These are phyloP conservation scores for Thielaviopsis euricoi DNA, from an alignment of 2,329 filamentous ascomycete species.

Conservation along the genomic window DNA sequence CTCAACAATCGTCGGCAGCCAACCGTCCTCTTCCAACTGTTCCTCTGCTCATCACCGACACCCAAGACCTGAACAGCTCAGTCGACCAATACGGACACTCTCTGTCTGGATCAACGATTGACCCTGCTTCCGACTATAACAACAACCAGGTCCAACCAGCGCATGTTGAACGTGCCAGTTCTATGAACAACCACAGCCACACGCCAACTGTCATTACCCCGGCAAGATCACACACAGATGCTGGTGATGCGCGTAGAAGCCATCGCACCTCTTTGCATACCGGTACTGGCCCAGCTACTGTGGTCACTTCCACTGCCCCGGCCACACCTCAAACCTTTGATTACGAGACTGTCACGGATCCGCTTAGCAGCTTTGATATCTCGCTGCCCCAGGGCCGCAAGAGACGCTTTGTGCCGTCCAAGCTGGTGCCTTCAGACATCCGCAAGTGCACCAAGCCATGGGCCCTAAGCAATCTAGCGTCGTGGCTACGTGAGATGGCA, in stretches of 20 bases:
- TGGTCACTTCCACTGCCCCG: too few relatives aligned
- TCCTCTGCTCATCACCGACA: conserved; percentile 24
- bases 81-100: neutral
- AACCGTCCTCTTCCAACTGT: conserved; percentile 47
- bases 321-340: conserved; percentile 30
- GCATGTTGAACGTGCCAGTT: conserved; percentile 51
- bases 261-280: conserved; percentile 32
- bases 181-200: conserved; percentile 65
- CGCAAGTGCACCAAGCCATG: conserved; percentile 77
- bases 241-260: conserved; percentile 51
- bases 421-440: conserved; percentile 67
- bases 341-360: conserved; percentile 37
- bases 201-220: conserved; percentile 66
- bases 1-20: conserved; percentile 17
- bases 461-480: conserved; percentile 75
- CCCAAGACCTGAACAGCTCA: neutral
- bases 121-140: conserved; percentile 22
- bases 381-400: conserved; percentile 64
- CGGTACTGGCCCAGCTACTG: conserved; percentile 25
- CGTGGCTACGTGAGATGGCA: conserved; percentile 77
- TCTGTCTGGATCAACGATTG: conserved; percentile 28
- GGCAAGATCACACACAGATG: conserved; percentile 88
- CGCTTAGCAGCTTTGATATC: conserved; percentile 59
- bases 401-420: conserved; percentile 71
- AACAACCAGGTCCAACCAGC: conserved; percentile 15